Evolutionary conservation across 2,329 filamentous ascomycete species (phyloP).

Genomic region (Nannizzia gypsea): DNA sequence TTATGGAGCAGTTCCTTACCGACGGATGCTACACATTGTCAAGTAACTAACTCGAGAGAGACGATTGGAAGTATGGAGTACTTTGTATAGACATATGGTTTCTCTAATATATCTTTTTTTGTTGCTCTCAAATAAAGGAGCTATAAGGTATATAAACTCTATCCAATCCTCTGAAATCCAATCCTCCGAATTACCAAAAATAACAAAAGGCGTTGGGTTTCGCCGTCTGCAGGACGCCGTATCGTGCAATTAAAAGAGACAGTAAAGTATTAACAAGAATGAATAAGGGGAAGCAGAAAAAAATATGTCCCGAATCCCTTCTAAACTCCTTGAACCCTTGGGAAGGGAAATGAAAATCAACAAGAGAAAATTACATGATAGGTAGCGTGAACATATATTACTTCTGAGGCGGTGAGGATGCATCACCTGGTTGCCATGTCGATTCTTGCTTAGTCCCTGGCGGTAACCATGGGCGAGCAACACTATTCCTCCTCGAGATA

Average conservation of each 20-base stretch:
- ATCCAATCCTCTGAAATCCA: conserved; percentile 5
- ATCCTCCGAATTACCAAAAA: conserved; percentile 1
- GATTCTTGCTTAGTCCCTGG: conserved; percentile 76
- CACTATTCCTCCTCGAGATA: conserved; percentile 30
- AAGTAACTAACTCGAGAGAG: neutral
- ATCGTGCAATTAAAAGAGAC: neutral
- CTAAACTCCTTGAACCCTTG: neutral
- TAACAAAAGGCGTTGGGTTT: neutral
- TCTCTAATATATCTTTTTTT: neutral
- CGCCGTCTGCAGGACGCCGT: conserved; percentile 6
- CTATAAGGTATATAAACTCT: conserved; percentile 4
- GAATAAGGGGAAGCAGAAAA: neutral
- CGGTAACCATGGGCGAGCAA: conserved; percentile 49
- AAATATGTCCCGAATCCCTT: neutral
- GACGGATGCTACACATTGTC: conserved; percentile 47
- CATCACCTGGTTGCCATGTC: conserved; percentile 55
- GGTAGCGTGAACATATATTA: conserved; percentile 1
- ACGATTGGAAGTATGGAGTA: neutral
- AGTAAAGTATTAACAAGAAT: conserved; percentile 1
- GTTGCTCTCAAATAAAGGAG: neutral
- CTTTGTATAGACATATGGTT: neutral
- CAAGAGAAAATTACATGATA: neutral
- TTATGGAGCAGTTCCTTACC: conserved; percentile 55
- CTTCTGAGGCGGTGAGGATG: conserved; percentile 15
- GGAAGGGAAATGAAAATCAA: neutral